A percentile compares a stretch with the other conserved stretches of the same genome.
Conservation (phyloP, 345 rosid species). For the Nasturtium officinale region DNA sequence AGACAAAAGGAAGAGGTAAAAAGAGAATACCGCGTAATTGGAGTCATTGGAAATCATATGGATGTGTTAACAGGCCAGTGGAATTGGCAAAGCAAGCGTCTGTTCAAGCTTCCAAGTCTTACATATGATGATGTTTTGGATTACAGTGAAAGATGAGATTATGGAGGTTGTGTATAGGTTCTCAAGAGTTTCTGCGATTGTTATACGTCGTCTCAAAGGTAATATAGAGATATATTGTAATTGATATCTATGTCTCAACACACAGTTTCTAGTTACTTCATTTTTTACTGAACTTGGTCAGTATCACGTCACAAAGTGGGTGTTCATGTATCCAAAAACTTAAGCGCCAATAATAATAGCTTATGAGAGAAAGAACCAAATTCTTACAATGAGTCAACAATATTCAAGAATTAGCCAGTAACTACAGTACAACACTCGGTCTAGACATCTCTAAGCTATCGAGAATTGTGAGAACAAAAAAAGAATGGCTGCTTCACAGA, state of each 20-base stretch:
- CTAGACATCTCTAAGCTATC: background rate
- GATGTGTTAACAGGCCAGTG: constrained; percentile 60
- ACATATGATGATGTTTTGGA: constrained; percentile 36
- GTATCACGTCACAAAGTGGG: background rate
- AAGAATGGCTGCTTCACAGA: too few species aligned
- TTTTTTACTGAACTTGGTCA: background rate
- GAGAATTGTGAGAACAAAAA: too few species aligned
- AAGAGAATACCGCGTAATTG: constrained; percentile 47
- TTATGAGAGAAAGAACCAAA: too few species aligned
- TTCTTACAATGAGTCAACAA: background rate
- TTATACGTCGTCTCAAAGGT: background rate
- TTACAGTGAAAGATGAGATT: constrained; percentile 31
- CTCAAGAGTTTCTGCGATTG: constrained; percentile 12
- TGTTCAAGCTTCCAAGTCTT: constrained; percentile 77
- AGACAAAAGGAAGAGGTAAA: constrained; percentile 43
- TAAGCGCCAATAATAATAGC: too few species aligned
- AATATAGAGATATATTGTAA: background rate
- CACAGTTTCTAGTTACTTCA: background rate
- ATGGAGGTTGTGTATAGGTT: constrained; percentile 18
- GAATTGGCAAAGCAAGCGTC: constrained; percentile 45
- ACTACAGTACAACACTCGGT: background rate
- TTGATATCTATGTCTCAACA: background rate
- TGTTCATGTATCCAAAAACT: background rate
- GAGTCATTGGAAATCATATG: constrained; percentile 66
- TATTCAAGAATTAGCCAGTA: background rate